Percentiles rank a stretch among this genome's conserved stretches.
Conservation (phyloP, 768 basidiomycete genomes). For the Tulasnella calospora region DNA sequence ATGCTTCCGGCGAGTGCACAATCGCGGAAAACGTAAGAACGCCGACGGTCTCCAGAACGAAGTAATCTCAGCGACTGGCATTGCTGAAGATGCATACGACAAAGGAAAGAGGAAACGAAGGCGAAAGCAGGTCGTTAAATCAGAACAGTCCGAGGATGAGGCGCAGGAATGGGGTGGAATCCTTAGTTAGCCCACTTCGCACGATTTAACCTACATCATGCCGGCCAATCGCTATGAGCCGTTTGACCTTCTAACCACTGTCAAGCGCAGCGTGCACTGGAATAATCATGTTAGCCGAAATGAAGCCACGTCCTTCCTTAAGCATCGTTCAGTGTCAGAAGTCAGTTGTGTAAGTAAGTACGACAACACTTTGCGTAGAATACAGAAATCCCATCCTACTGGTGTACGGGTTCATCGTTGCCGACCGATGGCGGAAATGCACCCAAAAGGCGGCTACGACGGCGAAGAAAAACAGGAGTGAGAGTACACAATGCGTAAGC, state of each 20-base stretch:
- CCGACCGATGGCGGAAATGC: neutral
- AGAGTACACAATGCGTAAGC: conserved; percentile 24
- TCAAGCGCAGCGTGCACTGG: neutral
- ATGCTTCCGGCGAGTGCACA: conserved; percentile 58
- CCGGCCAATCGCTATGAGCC: neutral
- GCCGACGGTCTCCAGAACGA: neutral
- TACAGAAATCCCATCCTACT: conserved; percentile 14
- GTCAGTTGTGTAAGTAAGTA: conserved; percentile 18
- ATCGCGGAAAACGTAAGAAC: conserved; percentile 17
- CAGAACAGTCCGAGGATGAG: neutral
- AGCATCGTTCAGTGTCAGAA: neutral
- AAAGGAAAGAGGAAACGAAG: conserved; percentile 13
- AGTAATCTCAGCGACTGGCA: neutral
- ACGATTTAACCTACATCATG: neutral
- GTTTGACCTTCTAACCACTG: neutral
- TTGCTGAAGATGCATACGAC: conserved; percentile 2
- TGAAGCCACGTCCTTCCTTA: neutral
- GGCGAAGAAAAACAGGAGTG: conserved; percentile 32
- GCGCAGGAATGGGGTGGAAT: conserved; percentile 20
- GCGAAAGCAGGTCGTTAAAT: conserved; percentile 8
- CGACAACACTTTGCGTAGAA: conserved; percentile 6
- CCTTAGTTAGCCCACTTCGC: neutral
- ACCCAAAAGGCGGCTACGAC: conserved; percentile 31
- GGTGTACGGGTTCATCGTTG: neutral
- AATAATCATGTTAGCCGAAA: neutral